A percentile compares a stretch with the other conserved stretches of the same genome.
phyloP scores from a whole-genome alignment of 2,329 filamentous ascomycete species.

The Gnomoniopsis sp. region DNA sequence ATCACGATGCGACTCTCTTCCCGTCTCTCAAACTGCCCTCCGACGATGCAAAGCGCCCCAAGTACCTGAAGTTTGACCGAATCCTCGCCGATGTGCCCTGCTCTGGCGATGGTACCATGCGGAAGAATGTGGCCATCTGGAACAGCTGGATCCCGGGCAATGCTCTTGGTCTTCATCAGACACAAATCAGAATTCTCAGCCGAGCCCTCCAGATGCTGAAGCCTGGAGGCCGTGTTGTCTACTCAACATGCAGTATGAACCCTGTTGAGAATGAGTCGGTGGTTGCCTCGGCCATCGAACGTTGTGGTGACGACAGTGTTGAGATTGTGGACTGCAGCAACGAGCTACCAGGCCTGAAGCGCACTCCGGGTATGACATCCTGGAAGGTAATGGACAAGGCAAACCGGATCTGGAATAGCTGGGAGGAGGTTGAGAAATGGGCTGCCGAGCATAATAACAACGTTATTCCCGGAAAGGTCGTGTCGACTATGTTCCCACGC shows the following conservation, averaged over 20 bases:
- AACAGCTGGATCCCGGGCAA: conserved; percentile 90
- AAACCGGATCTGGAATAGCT: conserved; percentile 74
- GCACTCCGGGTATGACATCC: conserved; percentile 69
- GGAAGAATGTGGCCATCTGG: conserved; percentile 94
- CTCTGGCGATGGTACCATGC: conserved; percentile 87
- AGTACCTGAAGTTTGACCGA: conserved; percentile 92
- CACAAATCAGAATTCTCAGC: conserved; percentile 85
- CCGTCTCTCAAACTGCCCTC: conserved; percentile 83
- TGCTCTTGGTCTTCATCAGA: conserved; percentile 80
- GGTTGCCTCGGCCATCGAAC: conserved; percentile 79
- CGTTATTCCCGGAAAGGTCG: conserved; percentile 62
- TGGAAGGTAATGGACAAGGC: conserved; percentile 94
- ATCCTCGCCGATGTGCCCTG: conserved; percentile 96
- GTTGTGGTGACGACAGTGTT: conserved; percentile 79
- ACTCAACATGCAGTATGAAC: conserved; percentile 99
- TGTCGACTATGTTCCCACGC: conserved; percentile 78
- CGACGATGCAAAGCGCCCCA: conserved; percentile 47
- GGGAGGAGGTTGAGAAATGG: conserved; percentile 74
- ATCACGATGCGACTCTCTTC: conserved; percentile 95
- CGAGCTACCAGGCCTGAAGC: conserved; percentile 71
- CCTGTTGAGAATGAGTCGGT: conserved; percentile 96
- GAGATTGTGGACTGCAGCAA: conserved; percentile 80
- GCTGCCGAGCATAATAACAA: conserved; percentile 54
- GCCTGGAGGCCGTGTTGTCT: conserved; percentile 89
- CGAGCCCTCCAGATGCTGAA: conserved; percentile 95